Conservation (phyloP, 768 basidiomycete species). For the Auricularia sp. region DNA sequence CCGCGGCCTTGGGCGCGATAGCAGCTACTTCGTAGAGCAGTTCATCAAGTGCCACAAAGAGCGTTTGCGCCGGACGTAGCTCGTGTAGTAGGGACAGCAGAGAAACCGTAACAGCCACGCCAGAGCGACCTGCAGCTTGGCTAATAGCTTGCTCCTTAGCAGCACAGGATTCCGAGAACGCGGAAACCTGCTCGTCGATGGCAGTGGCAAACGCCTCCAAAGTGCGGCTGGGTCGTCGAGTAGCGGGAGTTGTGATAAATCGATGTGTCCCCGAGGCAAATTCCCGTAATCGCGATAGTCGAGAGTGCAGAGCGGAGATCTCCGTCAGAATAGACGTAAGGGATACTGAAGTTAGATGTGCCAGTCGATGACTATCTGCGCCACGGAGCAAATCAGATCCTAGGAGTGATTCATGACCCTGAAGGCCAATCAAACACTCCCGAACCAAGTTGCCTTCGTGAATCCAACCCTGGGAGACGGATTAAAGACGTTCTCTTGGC, state of each 20-base stretch:
- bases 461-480: conserved; percentile 46
- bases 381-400: conserved; percentile 18
- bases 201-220: conserved; percentile 80
- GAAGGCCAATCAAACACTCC: conserved; percentile 65
- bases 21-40: conserved; percentile 27
- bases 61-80: conserved; percentile 47
- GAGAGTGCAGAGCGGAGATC: conserved; percentile 53
- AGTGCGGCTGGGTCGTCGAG: conserved; percentile 23
- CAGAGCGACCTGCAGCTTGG: conserved; percentile 36
- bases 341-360: conserved; percentile 57
- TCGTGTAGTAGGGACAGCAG: conserved; percentile 59
- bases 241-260: conserved; percentile 9
- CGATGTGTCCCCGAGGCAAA: conserved; percentile 30
- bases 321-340: conserved; percentile 55
- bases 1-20: not conserved
- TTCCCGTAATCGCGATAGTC: conserved; percentile 47
- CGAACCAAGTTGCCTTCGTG: conserved; percentile 68
- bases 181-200: conserved; percentile 46
- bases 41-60: conserved; percentile 49
- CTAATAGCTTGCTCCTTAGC: conserved; percentile 56
- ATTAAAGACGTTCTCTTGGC: not conserved
- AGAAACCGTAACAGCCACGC: conserved; percentile 21
- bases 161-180: conserved; percentile 64
- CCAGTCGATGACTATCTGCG: conserved; percentile 28
- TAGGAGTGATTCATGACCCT: conserved; percentile 36